phyloP scores from a whole-genome alignment of 495 filamentous ascomycete genomes.

The Podospora conica region DNA sequence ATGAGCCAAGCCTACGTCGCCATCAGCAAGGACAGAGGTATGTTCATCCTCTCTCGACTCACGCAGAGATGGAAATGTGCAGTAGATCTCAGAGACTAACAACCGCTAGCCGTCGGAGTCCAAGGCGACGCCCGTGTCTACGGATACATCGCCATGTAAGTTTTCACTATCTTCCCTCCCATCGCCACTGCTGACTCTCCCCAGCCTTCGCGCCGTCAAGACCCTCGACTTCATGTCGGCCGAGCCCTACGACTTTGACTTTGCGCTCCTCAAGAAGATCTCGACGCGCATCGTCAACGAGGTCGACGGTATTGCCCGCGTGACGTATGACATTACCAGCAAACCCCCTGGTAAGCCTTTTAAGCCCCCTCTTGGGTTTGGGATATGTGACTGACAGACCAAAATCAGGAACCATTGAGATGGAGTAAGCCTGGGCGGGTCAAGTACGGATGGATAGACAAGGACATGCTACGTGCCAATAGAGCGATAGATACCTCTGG shows the following conservation, averaged over 20 bases:
- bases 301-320: slow-evolving; percentile 56
- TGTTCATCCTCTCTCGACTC: slow-evolving; percentile 42
- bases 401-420: slow-evolving; percentile 6
- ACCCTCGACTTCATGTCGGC: slow-evolving; percentile 79
- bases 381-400: neutral
- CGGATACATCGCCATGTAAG: slow-evolving; percentile 30
- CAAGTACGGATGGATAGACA: neutral
- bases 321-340: slow-evolving; percentile 58
- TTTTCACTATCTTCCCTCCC: neutral
- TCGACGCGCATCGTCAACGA: slow-evolving; percentile 75
- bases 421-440: slow-evolving; percentile 1
- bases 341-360: slow-evolving; percentile 59
- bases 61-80: slow-evolving; percentile 4
- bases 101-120: slow-evolving; percentile 3
- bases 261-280: slow-evolving; percentile 63
- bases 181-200: neutral
- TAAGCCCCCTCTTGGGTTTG: neutral
- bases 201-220: slow-evolving; percentile 59
- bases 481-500: neutral
- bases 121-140: slow-evolving; percentile 63
- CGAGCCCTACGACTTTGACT: slow-evolving; percentile 57
- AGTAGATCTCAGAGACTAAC: neutral
- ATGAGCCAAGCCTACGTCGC: slow-evolving; percentile 64
- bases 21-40: slow-evolving; percentile 60
- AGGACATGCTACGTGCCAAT: neutral